phyloP scores from a whole-genome alignment of 495 filamentous ascomycete genomes.

The Penicillium ucsense region DNA sequence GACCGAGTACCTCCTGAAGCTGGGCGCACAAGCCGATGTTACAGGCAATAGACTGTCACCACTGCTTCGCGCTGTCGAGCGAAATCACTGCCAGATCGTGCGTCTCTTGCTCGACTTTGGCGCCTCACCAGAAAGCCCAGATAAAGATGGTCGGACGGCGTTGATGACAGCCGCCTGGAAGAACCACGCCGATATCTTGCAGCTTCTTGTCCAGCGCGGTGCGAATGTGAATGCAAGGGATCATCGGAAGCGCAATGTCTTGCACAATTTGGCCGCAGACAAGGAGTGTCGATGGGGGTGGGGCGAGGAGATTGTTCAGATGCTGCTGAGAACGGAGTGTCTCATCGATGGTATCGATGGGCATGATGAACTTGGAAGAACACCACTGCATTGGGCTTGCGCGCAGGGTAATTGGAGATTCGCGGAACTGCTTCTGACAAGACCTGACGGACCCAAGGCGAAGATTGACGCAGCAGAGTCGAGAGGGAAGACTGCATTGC shows the following conservation, averaged over 20 bases:
- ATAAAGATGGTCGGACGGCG: conserved; percentile 43
- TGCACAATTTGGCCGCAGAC: conserved; percentile 50
- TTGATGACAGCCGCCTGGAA: conserved; percentile 52
- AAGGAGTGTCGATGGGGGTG: conserved; percentile 38
- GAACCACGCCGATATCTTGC: conserved; percentile 41
- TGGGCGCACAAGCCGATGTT: conserved; percentile 38
- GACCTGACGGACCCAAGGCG: conserved; percentile 31
- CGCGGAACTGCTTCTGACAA: conserved; percentile 43
- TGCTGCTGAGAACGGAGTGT: conserved; percentile 35
- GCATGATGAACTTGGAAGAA: conserved; percentile 41
- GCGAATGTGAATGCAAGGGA: conserved; percentile 41
- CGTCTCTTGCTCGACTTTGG: conserved; percentile 35
- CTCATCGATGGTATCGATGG: conserved; percentile 29
- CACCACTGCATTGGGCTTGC: conserved; percentile 55
- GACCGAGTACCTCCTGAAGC: conserved; percentile 35
- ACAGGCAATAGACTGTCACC: conserved; percentile 32
- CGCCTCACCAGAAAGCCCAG: conserved; percentile 28
- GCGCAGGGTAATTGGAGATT: conserved; percentile 49
- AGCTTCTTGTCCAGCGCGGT: conserved; percentile 37
- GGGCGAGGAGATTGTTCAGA: conserved; percentile 39
- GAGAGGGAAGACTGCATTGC: conserved; percentile 50
- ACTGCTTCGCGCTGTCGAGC: conserved; percentile 41
- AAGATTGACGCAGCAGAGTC: conserved; percentile 44
- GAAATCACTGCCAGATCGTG: conserved; percentile 37
- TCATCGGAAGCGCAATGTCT: conserved; percentile 26